Evolutionary conservation across 768 basidiomycete genomes (phyloP), one percentile per base, ranked within the genome.

Genomic region (Mycena haematopus): DNA sequence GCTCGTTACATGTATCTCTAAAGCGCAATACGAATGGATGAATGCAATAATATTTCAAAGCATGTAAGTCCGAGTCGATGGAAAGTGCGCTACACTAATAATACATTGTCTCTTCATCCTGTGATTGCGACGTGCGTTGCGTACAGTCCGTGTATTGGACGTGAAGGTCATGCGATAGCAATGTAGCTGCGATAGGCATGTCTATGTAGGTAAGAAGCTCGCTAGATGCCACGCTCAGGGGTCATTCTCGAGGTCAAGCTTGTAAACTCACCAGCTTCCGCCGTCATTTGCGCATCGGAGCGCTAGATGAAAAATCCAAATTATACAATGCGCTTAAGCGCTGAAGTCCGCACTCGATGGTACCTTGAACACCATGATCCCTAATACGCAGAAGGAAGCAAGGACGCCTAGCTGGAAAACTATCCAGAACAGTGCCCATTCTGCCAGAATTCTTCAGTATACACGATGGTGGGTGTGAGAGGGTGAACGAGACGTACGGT

Each of bases 371-470:
- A 87, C 86, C 60, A 80, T 84, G 40, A 96, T 87, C 17, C 95
- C 95, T 10, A 95, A 77, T 58, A 96, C 80, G 5, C 90, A 80
- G 70, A 95, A 95, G 13, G 87, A 89, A 52, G 87, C 86, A 50
- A 96, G 82, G 11, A 88, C 86, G 1, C 82, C 85, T 29, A 91
- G 68, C 69, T 93, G 87, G 75, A 95, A 95, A 6, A 90, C 58
- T 56, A 95, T 86, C 95, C 94, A 96, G 52, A 92, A 76, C 9
- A 86, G 77, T 7, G 92, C 93, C 95, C 95, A 96, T 47, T 89
- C 93, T 93, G 69, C 24, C 35, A 36, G 11, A 42, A 31, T 6
- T 44, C n/a, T 6, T 44, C n/a, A 42, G 53, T 22, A 33, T 7
- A 22, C 33, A 33, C 10, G 25, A 15, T n/a, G n/a, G n/a, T n/a